Evolutionary conservation across 2,329 filamentous ascomycete genomes (phyloP), one percentile per base, ranked within the genome.

Genomic region (Ophiostoma perfectum): DNA sequence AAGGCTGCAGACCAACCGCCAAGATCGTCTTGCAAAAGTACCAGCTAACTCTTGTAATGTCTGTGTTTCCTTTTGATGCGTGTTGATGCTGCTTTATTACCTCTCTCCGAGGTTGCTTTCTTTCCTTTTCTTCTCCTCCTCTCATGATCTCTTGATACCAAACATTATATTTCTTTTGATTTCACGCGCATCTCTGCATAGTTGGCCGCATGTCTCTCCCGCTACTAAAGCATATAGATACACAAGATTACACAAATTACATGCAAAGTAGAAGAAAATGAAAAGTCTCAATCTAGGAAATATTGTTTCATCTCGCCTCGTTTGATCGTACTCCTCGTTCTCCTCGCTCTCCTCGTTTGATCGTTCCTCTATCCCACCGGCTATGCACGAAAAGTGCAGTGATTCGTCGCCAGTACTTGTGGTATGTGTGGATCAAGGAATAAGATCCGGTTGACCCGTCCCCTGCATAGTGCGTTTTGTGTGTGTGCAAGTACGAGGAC

Each of bases 331-430:
- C 27, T 27, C 27, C 27, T 27, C 27, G 27, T 27, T 27, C 27
- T 27, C 27, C 27, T 27, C 27, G 27, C 27, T 27, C 27, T 27
- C 27, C 27, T 27, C 27, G 27, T 27, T 27, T 27, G 1, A 27
- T 27, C 12, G 49, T 55, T 9, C 27, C 18, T 55, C 6, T 18
- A 4, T 55, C 11, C 27, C 8, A 55, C 49, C 18, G 49, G 18
- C 27, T 55, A 55, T 55, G 49, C 49, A 55, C 49, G 27, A 18
- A 38, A 60, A 38, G 4, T 38, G 27, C 9, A 7, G n/a, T 60
- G 55, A 12, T 60, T 60, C 55, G 27, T 38, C 18, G 55, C 4
- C 27, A 60, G 55, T 60, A 60, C 55, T 60, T 60, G 55, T 60
- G 55, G 16, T 38, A 27, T 60, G 27, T 60, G 55, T 60, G 55